These are phyloP conservation scores for Alternaria triticina DNA, from an alignment of 2,329 filamentous ascomycete species.

Conservation along the genomic window DNA sequence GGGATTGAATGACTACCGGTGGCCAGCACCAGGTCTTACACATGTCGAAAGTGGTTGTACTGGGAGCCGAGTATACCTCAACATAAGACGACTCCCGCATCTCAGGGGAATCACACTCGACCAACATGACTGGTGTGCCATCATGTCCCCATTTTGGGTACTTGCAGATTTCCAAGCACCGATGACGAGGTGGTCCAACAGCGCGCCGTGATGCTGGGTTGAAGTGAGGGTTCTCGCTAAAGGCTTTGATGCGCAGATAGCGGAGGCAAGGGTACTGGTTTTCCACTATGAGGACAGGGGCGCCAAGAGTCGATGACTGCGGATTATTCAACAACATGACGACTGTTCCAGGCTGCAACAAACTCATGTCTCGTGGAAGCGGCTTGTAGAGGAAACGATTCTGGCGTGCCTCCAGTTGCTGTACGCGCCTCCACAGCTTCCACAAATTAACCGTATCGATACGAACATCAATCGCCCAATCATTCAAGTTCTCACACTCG, in stretches of 20 bases:
- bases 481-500: conserved; percentile 14
- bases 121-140: conserved; percentile 20
- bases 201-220: background rate
- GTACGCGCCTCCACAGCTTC: conserved; percentile 18
- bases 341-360: conserved; percentile 13
- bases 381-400: conserved; percentile 34
- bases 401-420: conserved; percentile 24
- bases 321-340: conserved; percentile 23
- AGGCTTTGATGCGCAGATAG: conserved; percentile 21
- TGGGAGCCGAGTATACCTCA: conserved; percentile 8
- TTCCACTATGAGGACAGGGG: conserved; percentile 20
- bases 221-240: conserved; percentile 16
- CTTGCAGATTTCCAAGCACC: conserved; percentile 15
- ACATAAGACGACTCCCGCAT: conserved; percentile 27
- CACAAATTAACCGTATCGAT: conserved; percentile 5
- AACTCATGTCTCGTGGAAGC: conserved; percentile 12
- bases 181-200: background rate
- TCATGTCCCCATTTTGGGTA: conserved; percentile 5
- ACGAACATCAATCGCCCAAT: conserved; percentile 14
- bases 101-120: conserved; percentile 16
- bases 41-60: background rate
- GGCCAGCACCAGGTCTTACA: conserved; percentile 29
- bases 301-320: conserved; percentile 17
- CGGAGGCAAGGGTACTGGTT: conserved; percentile 16
- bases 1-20: conserved; percentile 1